These are phyloP conservation scores for Penicillium vulpinum DNA, from an alignment of 2,329 filamentous ascomycete species.

Conservation along the genomic window DNA sequence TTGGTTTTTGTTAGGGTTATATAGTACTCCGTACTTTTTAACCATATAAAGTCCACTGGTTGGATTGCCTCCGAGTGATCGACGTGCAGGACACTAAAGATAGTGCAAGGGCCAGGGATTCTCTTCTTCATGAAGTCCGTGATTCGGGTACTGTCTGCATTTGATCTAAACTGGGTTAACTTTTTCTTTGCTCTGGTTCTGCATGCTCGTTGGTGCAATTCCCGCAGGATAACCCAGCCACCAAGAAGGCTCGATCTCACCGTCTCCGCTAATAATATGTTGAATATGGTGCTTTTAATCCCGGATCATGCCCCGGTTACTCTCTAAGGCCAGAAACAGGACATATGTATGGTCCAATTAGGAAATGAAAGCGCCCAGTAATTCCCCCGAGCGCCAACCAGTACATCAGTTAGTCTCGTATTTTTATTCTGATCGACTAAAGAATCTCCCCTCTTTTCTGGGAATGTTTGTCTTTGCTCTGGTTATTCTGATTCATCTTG, in stretches of 20 bases:
- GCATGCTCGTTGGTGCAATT: constrained; percentile 33
- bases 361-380: constrained; percentile 34
- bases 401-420: constrained; percentile 10
- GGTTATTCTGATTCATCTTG: too few relatives aligned
- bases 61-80: constrained; percentile 3
- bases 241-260: constrained; percentile 28
- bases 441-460: constrained; percentile 3
- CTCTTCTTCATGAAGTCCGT: constrained; percentile 15
- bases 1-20: background rate
- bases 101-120: background rate
- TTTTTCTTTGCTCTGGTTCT: constrained; percentile 19
- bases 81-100: constrained; percentile 2
- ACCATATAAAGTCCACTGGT: background rate
- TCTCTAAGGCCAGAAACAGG: constrained; percentile 3
- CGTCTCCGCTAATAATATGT: constrained; percentile 34
- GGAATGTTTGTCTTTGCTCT: constrained; percentile 26
- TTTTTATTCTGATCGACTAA: constrained; percentile 31
- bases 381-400: constrained; percentile 28
- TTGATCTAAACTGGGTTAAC: constrained; percentile 20
- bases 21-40: background rate
- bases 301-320: constrained; percentile 9
- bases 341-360: constrained; percentile 22
- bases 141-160: constrained; percentile 29
- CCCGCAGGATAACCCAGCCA: constrained; percentile 23
- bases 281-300: constrained; percentile 19